Base-by-base conservation (phyloP, 768 basidiomycete species). In the Hypholoma sublateritium region DNA sequence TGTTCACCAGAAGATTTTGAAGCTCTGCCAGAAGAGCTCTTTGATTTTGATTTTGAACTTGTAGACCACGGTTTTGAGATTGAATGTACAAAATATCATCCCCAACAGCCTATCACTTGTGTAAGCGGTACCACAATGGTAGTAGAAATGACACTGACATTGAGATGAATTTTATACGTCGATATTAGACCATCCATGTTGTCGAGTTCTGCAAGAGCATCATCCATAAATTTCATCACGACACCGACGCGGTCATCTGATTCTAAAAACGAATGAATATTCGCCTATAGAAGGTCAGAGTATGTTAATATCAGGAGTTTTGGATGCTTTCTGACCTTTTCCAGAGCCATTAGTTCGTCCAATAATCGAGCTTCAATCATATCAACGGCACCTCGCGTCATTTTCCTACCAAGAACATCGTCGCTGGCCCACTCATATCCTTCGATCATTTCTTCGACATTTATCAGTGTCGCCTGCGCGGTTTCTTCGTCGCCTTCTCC, bases 391-490 rank as follows among this genome's bases (percentile, higher is more conserved):
- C 88, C 88, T 64, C 82, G 79, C 16, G 80, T 78, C 52, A 83
- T 80, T 66, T 83, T 86, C 62, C 85, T 76, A 13, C 81, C 83
- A 43, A 89, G 76, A n/a, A 88, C 77, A 67, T 88, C 87, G 54
- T 89, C 90, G 59, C 86, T 88, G 4, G 92, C 88, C 95, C 95
- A 98, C 70, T 98, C 97, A 65, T 97, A 97, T 0, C 97, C 95
- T 65, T 99, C 97, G 22, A 99, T 79, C 93, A 99, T 95, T 69
- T 99, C 97, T 68, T 99, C 97, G 2, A 99, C 94, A 70, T 86
- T 97, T 5, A 88, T 77, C 73, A 99, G 80, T 3, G 92, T 93
- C 8, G 88, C 91, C 60, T 92, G 88, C 11, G 84, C 80, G 55
- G 82, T 85, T 63, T 92, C 91, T 52, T 89, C 88, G 55, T 87